phyloP scores from a whole-genome alignment of 768 basidiomycete genomes.

The Auriscalpium microsporum region DNA sequence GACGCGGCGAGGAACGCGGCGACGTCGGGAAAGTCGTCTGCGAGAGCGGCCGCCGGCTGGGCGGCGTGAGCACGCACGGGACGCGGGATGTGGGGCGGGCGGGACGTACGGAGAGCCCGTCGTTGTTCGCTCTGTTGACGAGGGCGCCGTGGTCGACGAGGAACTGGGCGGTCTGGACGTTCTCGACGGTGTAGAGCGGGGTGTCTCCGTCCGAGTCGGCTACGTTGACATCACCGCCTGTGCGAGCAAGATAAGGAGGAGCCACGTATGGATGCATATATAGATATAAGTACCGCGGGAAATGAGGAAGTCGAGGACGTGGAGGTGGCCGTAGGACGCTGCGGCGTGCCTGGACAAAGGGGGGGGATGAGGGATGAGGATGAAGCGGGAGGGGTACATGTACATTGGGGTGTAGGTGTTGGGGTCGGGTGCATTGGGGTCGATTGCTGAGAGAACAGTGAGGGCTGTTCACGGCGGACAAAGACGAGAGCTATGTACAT shows the following conservation, averaged over 20 bases:
- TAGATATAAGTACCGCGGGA: no score
- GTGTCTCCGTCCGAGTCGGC: slow-evolving; percentile 86
- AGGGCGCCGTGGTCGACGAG: slow-evolving; percentile 74
- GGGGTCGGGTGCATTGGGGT: slow-evolving; percentile 62
- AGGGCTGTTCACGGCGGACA: background rate
- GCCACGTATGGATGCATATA: background rate
- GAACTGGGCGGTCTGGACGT: slow-evolving; percentile 65
- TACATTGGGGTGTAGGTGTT: slow-evolving; percentile 81
- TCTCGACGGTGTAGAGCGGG: slow-evolving; percentile 85
- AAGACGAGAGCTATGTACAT: slow-evolving; percentile 44
- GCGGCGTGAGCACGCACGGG: slow-evolving; percentile 5
- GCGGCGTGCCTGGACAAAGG: slow-evolving; percentile 69
- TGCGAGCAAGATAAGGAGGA: background rate
- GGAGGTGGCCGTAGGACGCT: slow-evolving; percentile 80
- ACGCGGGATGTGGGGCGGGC: background rate
- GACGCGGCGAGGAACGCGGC: slow-evolving; percentile 47
- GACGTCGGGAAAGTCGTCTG: slow-evolving; percentile 63
- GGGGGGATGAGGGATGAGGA: slow-evolving; percentile 5
- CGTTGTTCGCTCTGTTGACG: slow-evolving; percentile 51
- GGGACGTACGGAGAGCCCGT: slow-evolving; percentile 65
- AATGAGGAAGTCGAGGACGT: slow-evolving; percentile 71
- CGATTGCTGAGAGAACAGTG: slow-evolving; percentile 27
- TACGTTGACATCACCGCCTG: slow-evolving; percentile 83
- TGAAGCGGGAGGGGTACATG: slow-evolving; percentile 14
- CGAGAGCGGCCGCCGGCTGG: slow-evolving; percentile 63